Conservation (phyloP, 441 rosid genomes). For the Erysimum cheiri region DNA sequence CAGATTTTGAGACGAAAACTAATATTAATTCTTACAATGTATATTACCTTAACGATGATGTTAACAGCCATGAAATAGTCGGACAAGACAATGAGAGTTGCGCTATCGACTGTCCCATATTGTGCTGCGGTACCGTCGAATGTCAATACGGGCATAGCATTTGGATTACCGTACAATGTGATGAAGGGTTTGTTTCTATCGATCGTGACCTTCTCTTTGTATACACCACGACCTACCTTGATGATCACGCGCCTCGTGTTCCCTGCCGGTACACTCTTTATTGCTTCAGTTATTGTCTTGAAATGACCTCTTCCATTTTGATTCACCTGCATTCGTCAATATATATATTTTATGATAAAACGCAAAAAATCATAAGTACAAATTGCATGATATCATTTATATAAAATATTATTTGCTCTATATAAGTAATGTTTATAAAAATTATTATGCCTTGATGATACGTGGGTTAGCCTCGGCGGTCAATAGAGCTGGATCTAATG, state of each 20-base stretch:
- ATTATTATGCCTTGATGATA: conserved; percentile 32
- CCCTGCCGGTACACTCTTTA: conserved; percentile 30
- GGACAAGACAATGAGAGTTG: conserved; percentile 54
- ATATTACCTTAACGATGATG: conserved; percentile 53
- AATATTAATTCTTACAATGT: background rate
- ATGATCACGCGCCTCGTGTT: conserved; percentile 41
- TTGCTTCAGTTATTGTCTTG: conserved; percentile 38
- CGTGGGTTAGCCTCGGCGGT: conserved; percentile 30
- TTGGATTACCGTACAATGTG: conserved; percentile 39
- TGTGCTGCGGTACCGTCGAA: conserved; percentile 52
- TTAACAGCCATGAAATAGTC: conserved; percentile 70
- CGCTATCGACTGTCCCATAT: conserved; percentile 71
- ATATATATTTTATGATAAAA: conserved; percentile 1
- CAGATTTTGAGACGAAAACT: background rate
- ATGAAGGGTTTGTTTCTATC: conserved; percentile 40
- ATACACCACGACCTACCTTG: conserved; percentile 39
- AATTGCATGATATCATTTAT: background rate
- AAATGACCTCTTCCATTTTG: conserved; percentile 40
- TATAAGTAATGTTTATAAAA: background rate
- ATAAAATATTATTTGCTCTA: too few species aligned
- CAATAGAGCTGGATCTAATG: conserved; percentile 30
- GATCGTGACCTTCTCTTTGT: conserved; percentile 43
- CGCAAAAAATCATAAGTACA: background rate
- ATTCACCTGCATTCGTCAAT: conserved; percentile 29
- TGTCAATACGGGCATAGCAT: conserved; percentile 47